A percentile compares a stretch with the other conserved stretches of the same genome.
phyloP scores from a whole-genome alignment of 352 stramenopile species.

The Phytophthora kernoviae region DNA sequence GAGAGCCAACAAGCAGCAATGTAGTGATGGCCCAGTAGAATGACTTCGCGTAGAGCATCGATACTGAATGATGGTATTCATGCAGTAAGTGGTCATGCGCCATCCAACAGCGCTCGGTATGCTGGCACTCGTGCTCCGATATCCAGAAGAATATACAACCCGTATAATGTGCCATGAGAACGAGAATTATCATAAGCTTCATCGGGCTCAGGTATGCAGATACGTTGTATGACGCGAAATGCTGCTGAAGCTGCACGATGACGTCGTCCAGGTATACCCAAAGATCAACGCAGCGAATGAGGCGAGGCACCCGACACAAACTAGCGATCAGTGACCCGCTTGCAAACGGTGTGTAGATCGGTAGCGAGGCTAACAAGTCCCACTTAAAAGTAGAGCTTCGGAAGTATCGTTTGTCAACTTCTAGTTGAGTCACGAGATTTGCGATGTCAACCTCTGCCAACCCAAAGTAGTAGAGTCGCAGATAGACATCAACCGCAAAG shows the following conservation, averaged over 20 bases:
- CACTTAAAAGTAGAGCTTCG: constrained; percentile 50
- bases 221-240: constrained; percentile 67
- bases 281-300: constrained; percentile 58
- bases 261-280: constrained; percentile 64
- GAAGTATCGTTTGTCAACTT: constrained; percentile 40
- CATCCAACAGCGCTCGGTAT: constrained; percentile 59
- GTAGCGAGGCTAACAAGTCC: constrained; percentile 59
- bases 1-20: constrained; percentile 59
- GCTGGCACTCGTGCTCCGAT: constrained; percentile 58
- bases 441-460: constrained; percentile 41
- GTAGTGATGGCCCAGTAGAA: constrained; percentile 83
- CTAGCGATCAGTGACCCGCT: constrained; percentile 36
- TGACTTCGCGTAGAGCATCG: constrained; percentile 59
- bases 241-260: constrained; percentile 74
- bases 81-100: constrained; percentile 63
- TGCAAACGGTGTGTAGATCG: constrained; percentile 42
- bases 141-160: constrained; percentile 77
- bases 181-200: constrained; percentile 75
- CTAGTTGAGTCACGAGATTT: constrained; percentile 50
- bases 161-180: constrained; percentile 64
- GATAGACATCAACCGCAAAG: constrained; percentile 68
- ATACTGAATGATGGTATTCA: constrained; percentile 53
- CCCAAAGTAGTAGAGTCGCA: constrained; percentile 71
- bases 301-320: constrained; percentile 57
- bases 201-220: constrained; percentile 69